Evolutionary conservation across 495 filamentous ascomycete species (phyloP).

Genomic region (Viridothelium virens): DNA sequence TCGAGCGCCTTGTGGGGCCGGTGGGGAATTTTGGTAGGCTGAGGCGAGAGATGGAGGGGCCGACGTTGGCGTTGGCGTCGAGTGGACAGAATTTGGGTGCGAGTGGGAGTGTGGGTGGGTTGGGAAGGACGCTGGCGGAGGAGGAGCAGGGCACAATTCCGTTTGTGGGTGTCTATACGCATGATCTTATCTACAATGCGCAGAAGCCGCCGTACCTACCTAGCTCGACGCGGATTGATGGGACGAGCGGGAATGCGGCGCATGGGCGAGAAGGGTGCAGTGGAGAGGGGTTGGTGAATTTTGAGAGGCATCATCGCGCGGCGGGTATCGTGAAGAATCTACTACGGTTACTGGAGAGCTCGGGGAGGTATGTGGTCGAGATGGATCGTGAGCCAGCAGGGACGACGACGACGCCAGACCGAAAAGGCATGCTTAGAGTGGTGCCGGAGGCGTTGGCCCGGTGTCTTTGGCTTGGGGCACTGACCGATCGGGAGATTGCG

Average conservation of each 20-base stretch:
- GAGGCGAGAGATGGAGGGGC: slow-evolving; percentile 80
- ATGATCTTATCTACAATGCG: slow-evolving; percentile 93
- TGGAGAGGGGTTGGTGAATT: slow-evolving; percentile 77
- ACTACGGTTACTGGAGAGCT: slow-evolving; percentile 83
- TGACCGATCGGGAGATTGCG: slow-evolving; percentile 77
- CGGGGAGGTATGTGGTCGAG: slow-evolving; percentile 75
- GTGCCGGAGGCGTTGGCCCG: slow-evolving; percentile 72
- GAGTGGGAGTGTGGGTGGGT: neutral
- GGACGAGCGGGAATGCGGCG: slow-evolving; percentile 9
- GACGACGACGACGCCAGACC: neutral
- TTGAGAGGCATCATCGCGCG: slow-evolving; percentile 83
- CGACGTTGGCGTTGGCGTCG: neutral
- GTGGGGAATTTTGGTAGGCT: slow-evolving; percentile 85
- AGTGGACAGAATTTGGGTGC: no score
- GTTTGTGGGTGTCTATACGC: slow-evolving; percentile 89
- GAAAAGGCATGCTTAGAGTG: neutral
- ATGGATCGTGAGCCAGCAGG: slow-evolving; percentile 42
- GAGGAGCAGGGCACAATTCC: slow-evolving; percentile 86
- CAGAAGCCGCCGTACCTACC: slow-evolving; percentile 70
- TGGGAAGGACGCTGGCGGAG: slow-evolving; percentile 34
- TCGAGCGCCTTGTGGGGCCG: slow-evolving; percentile 80
- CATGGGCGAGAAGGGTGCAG: neutral
- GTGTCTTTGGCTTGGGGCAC: slow-evolving; percentile 89
- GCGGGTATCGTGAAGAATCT: slow-evolving; percentile 92
- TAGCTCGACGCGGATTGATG: slow-evolving; percentile 36